Conservation (phyloP, 108 stramenopile species). For the Skeletonema menzelii region DNA sequence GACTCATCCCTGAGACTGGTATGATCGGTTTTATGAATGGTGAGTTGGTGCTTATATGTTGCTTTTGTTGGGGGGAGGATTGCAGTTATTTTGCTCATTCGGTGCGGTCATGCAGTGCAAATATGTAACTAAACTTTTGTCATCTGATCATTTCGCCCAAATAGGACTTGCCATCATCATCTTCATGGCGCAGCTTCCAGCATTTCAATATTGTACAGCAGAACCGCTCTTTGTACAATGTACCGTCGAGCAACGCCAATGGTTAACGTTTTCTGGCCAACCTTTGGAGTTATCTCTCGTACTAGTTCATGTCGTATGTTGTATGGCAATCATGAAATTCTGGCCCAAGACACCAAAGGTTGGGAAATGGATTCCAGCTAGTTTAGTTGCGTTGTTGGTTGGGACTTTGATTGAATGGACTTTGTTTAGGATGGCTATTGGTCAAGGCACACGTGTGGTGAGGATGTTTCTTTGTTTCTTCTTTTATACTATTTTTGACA, state of each 20-base stretch:
- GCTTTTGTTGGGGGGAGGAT: too few species aligned
- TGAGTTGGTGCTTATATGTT: not conserved
- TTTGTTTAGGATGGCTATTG: slow-evolving; percentile 42
- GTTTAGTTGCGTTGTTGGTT: slow-evolving; percentile 51
- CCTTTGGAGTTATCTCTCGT: slow-evolving; percentile 21
- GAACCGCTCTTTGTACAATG: slow-evolving; percentile 56
- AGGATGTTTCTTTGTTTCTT: not conserved
- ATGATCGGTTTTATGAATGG: slow-evolving; percentile 69
- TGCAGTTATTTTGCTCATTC: not conserved
- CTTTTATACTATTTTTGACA: too few species aligned
- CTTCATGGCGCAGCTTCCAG: slow-evolving; percentile 56
- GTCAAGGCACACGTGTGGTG: slow-evolving; percentile 50
- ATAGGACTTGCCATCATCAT: slow-evolving; percentile 53
- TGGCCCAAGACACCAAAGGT: slow-evolving; percentile 41
- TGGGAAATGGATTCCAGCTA: slow-evolving; percentile 48
- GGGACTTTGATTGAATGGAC: slow-evolving; percentile 55
- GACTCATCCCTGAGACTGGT: slow-evolving; percentile 60
- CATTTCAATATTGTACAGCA: slow-evolving; percentile 44
- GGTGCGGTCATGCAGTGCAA: not conserved
- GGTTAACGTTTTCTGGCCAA: slow-evolving; percentile 45
- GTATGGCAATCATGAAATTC: slow-evolving; percentile 60
- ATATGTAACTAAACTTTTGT: not conserved
- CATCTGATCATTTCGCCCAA: not conserved
- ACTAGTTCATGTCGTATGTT: slow-evolving; percentile 35
- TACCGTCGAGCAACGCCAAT: slow-evolving; percentile 44